phyloP scores from a whole-genome alignment of 768 basidiomycete genomes.

The Filobasidium wieringae region DNA sequence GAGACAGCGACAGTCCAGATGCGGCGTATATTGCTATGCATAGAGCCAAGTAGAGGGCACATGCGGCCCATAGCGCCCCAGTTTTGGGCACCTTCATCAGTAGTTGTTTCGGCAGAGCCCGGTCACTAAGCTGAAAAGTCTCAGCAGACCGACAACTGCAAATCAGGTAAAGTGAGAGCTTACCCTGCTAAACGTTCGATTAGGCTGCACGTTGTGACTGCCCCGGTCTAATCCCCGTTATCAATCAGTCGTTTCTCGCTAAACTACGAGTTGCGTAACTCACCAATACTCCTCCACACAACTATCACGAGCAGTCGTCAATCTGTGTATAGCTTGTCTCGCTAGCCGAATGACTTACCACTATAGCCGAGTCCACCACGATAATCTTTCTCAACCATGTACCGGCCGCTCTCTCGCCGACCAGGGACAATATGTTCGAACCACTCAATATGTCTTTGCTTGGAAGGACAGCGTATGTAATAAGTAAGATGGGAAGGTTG shows the following conservation, averaged over 20 bases:
- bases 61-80: constrained; percentile 47
- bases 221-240: constrained; percentile 5
- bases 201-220: constrained; percentile 5
- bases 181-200: constrained; percentile 37
- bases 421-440: constrained; percentile 54
- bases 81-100: constrained; percentile 46
- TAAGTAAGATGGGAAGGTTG: constrained; percentile 49
- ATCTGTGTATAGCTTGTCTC: background rate
- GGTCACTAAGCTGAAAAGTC: constrained; percentile 38
- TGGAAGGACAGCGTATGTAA: constrained; percentile 53
- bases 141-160: background rate
- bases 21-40: constrained; percentile 50
- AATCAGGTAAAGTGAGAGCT: constrained; percentile 50
- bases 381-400: constrained; percentile 54
- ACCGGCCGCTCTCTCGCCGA: constrained; percentile 51
- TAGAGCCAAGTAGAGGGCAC: constrained; percentile 47
- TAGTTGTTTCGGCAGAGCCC: constrained; percentile 51
- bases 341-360: constrained; percentile 25
- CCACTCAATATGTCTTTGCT: constrained; percentile 45
- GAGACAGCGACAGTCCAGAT: constrained; percentile 41
- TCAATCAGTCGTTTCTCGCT: constrained; percentile 8
- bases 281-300: constrained; percentile 60
- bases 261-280: constrained; percentile 37
- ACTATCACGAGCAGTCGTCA: constrained; percentile 13
- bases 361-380: constrained; percentile 57